These are phyloP conservation scores for Pseudogymnoascus sp. DNA, from an alignment of 2,329 filamentous ascomycete genomes.

Conservation along the genomic window DNA sequence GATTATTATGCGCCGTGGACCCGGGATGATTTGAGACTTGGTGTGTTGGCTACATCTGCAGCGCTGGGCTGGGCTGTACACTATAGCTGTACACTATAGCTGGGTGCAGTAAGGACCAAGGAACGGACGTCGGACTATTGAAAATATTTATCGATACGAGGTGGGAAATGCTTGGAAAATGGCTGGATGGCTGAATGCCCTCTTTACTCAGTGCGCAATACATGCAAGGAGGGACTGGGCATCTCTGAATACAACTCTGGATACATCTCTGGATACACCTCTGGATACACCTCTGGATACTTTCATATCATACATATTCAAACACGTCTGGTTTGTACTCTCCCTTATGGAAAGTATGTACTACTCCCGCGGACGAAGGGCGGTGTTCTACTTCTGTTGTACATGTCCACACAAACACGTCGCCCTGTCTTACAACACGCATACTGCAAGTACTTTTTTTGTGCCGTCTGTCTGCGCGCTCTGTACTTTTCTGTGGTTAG, in stretches of 20 bases:
- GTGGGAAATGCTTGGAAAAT: not conserved
- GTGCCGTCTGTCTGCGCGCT: not conserved
- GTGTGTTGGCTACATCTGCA: not conserved
- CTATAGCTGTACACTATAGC: not conserved
- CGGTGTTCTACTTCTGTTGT: not conserved
- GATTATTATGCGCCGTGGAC: not conserved
- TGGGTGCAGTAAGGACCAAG: constrained; percentile 1
- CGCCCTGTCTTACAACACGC: not conserved
- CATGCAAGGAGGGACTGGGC: not conserved
- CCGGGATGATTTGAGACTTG: not conserved
- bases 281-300: not conserved
- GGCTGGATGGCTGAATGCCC: not conserved
- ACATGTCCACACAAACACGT: not conserved
- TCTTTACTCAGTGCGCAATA: not conserved
- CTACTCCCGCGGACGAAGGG: not conserved
- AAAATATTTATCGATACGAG: constrained; percentile 1
- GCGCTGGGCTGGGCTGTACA: not conserved
- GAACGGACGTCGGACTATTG: not conserved
- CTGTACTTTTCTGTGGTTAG: not conserved
- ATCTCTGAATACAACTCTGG: too few species aligned
- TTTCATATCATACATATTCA: not conserved
- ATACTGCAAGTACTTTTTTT: not conserved
- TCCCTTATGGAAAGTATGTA: not conserved
- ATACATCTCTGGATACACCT: too few species aligned
- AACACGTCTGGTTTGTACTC: not conserved